A percentile compares a stretch with the other conserved stretches of the same genome.
phyloP scores from a whole-genome alignment of 2,329 filamentous ascomycete species.

The Madurella fahalii region DNA sequence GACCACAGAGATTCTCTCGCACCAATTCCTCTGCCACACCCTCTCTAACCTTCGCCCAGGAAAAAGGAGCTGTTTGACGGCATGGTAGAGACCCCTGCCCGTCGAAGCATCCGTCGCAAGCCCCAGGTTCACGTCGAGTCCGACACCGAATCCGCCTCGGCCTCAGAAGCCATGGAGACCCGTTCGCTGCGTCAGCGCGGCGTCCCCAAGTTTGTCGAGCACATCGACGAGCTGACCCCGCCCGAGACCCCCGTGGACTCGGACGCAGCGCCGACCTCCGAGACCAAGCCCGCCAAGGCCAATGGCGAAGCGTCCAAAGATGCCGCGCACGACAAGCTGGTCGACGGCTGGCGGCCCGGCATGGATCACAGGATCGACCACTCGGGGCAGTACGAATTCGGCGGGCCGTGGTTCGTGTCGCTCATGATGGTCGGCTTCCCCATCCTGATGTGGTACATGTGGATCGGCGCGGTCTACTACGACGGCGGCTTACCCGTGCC shows the following conservation, averaged over 20 bases:
- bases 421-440: slow-evolving; percentile 92
- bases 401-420: slow-evolving; percentile 73
- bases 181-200: slow-evolving; percentile 43
- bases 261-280: slow-evolving; percentile 25
- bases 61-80: slow-evolving; percentile 60
- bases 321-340: slow-evolving; percentile 29
- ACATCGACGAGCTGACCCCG: slow-evolving; percentile 40
- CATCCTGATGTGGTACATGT: slow-evolving; percentile 98
- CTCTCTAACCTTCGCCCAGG: slow-evolving; percentile 32
- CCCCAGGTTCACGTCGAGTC: slow-evolving; percentile 44
- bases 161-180: slow-evolving; percentile 38
- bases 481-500: slow-evolving; percentile 74
- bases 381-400: slow-evolving; percentile 73
- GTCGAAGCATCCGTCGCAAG: slow-evolving; percentile 47
- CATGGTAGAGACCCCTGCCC: slow-evolving; percentile 56
- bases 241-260: slow-evolving; percentile 24
- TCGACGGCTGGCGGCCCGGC: slow-evolving; percentile 58
- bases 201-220: slow-evolving; percentile 47
- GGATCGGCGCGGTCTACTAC: slow-evolving; percentile 93
- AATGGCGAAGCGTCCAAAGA: slow-evolving; percentile 29
- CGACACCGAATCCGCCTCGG: slow-evolving; percentile 48
- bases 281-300: slow-evolving; percentile 22
- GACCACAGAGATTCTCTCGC: too few relatives aligned
- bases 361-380: slow-evolving; percentile 60
- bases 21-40: background rate